Conservation (phyloP, 176 grass and related monocot genomes). For the Urochloa ruziziensis region DNA sequence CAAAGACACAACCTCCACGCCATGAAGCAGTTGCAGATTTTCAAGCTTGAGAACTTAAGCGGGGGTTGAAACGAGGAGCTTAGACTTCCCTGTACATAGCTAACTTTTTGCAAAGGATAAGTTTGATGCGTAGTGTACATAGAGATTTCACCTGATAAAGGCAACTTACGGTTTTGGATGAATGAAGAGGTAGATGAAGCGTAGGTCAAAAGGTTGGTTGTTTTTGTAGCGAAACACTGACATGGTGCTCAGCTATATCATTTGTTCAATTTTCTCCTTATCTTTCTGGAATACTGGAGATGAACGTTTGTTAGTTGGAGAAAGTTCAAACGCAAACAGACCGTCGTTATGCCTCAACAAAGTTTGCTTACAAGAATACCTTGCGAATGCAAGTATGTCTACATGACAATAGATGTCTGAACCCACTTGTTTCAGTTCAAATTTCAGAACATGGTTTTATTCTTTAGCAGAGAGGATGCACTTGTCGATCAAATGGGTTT, state of each 20-base stretch:
- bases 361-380: not conserved
- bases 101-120: not conserved
- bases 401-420: not conserved
- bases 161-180: not conserved
- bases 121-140: not conserved
- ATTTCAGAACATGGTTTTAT: constrained; percentile 14
- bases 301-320: not conserved
- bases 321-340: not conserved
- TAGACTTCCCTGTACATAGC: constrained; percentile 32
- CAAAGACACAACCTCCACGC: constrained; percentile 27
- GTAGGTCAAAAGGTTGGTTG: not conserved
- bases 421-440: not conserved
- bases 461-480: not conserved
- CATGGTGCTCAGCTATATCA: not conserved
- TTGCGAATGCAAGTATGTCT: not conserved
- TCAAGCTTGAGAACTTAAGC: not conserved
- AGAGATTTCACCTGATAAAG: not conserved
- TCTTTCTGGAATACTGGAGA: not conserved
- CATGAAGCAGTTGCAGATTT: constrained; percentile 28
- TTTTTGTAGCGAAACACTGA: not conserved
- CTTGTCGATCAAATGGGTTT: not conserved
- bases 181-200: not conserved
- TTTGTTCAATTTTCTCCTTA: not conserved
- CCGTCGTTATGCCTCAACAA: not conserved
- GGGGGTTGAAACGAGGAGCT: not conserved